phyloP scores from a whole-genome alignment of 306 rosid species.

The Pyrus bretschneideri region DNA sequence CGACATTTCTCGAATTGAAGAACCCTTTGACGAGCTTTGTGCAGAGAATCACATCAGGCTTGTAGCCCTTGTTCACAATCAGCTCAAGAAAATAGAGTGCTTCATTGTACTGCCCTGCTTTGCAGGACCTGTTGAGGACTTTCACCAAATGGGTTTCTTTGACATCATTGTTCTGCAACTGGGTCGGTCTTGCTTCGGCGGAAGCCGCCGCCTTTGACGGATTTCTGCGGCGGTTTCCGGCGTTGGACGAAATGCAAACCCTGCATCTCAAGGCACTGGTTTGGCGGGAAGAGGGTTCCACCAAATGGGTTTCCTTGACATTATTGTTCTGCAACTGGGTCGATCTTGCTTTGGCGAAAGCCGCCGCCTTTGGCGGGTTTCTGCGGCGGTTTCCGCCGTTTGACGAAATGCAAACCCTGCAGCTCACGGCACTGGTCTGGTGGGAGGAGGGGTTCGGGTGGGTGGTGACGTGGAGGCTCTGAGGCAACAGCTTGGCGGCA shows the following conservation, averaged over 20 bases:
- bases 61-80: conserved; percentile 54
- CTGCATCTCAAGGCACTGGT: too few species aligned
- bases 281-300: conserved; percentile 16
- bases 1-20: conserved; percentile 43
- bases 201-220: conserved; percentile 18
- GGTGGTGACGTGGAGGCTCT: conserved; percentile 26
- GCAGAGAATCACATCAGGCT: conserved; percentile 63
- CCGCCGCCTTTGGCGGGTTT: conserved; percentile 19
- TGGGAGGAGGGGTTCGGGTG: conserved; percentile 26
- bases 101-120: conserved; percentile 56
- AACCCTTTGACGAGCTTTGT: conserved; percentile 76
- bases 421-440: conserved; percentile 17
- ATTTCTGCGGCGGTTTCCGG: conserved; percentile 18
- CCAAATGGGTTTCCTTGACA: conserved; percentile 44
- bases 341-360: conserved; percentile 26
- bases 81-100: conserved; percentile 64
- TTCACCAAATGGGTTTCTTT: conserved; percentile 52
- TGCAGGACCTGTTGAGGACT: conserved; percentile 53
- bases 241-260: neutral
- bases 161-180: conserved; percentile 20
- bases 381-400: conserved; percentile 25
- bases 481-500: conserved; percentile 55
- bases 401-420: conserved; percentile 25
- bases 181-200: conserved; percentile 27
- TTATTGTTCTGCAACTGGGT: conserved; percentile 21